A percentile compares a stretch with the other conserved stretches of the same genome.
phyloP scores from a whole-genome alignment of 441 rosid genomes.

The Biscutella laevigata region DNA sequence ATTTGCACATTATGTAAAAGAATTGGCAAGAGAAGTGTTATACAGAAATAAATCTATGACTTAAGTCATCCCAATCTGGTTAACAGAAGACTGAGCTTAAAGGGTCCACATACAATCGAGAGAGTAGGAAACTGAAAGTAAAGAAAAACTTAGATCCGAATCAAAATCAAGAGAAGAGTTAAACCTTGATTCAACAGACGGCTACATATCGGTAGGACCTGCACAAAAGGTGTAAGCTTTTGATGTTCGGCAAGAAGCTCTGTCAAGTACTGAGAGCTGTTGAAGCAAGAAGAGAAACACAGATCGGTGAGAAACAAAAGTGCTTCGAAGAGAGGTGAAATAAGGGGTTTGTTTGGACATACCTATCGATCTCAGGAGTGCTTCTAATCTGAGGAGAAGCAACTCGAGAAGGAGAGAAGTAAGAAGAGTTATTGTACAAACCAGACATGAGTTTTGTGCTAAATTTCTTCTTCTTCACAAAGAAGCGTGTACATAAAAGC shows the following conservation, averaged over 20 bases:
- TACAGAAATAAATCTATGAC: neutral
- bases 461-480: conserved; percentile 7
- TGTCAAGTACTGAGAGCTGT: conserved; percentile 68
- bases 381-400: conserved; percentile 96
- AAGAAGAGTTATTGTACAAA: conserved; percentile 66
- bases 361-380: conserved; percentile 93
- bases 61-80: conserved; percentile 11
- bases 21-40: neutral
- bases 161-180: conserved; percentile 14
- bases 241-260: conserved; percentile 90
- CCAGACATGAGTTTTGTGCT: conserved; percentile 58
- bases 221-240: conserved; percentile 85
- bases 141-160: conserved; percentile 52
- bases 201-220: conserved; percentile 77
- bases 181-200: conserved; percentile 86
- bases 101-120: neutral
- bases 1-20: neutral
- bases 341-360: neutral
- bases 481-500: conserved; percentile 10
- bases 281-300: conserved; percentile 11
- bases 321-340: neutral
- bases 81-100: neutral
- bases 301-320: conserved; percentile 27
- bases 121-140: neutral
- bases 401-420: conserved; percentile 90